Conservation (phyloP, 768 basidiomycete species). For the Panellus pusillus region DNA sequence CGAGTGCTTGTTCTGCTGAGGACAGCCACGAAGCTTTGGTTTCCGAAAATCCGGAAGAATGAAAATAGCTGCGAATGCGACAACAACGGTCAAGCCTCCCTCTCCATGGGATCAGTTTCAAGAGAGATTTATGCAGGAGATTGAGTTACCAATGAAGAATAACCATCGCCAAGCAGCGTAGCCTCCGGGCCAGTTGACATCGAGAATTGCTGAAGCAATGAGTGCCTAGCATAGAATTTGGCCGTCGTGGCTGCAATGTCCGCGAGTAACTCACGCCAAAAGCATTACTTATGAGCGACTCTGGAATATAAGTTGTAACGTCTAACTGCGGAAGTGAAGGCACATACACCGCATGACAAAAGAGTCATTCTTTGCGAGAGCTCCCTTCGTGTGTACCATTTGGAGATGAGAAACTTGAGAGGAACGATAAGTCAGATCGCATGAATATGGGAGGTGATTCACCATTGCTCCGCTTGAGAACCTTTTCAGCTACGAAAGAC, state of each 20-base stretch:
- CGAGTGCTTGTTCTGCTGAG: constrained; percentile 54
- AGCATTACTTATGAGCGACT: constrained; percentile 70
- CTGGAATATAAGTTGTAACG: neutral
- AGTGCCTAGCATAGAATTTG: constrained; percentile 37
- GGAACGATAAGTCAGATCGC: neutral
- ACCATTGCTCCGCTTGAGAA: constrained; percentile 12
- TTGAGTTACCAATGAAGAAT: constrained; percentile 53
- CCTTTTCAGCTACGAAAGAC: neutral
- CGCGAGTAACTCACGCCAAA: constrained; percentile 47
- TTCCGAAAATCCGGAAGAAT: constrained; percentile 73
- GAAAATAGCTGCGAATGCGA: constrained; percentile 53
- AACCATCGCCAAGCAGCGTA: constrained; percentile 79
- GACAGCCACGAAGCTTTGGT: constrained; percentile 56
- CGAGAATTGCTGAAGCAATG: constrained; percentile 74
- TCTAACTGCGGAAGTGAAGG: neutral
- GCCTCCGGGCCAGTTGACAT: constrained; percentile 51
- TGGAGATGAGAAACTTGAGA: constrained; percentile 50
- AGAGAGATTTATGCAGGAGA: neutral
- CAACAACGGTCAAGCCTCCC: constrained; percentile 54
- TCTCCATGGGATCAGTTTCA: constrained; percentile 25
- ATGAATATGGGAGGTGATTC: neutral
- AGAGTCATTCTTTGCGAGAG: constrained; percentile 68
- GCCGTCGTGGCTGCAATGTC: neutral
- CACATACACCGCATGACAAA: constrained; percentile 58
- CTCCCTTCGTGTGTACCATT: constrained; percentile 75